A percentile compares a stretch with the other conserved stretches of the same genome.
Evolutionary conservation across 176 grass and related monocot species (phyloP).

Genomic region (Zizania latifolia): DNA sequence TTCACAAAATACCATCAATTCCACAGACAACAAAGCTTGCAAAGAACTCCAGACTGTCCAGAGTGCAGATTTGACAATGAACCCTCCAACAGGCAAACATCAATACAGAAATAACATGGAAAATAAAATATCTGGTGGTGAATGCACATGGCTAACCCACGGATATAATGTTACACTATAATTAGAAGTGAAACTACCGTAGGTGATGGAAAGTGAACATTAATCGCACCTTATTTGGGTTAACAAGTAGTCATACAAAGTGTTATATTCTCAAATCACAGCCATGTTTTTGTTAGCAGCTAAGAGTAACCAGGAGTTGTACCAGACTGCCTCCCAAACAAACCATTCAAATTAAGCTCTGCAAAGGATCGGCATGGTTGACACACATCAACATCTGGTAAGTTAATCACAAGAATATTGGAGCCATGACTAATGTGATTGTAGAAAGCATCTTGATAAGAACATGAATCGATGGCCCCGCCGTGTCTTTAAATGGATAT

Average conservation of each 20-base stretch:
- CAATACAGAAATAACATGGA: background rate
- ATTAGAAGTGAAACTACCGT: background rate
- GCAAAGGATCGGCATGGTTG: background rate
- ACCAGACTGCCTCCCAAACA: slow-evolving; percentile 87
- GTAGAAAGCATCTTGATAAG: slow-evolving; percentile 99
- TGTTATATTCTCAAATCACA: slow-evolving; percentile 74
- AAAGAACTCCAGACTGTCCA: background rate
- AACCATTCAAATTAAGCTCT: slow-evolving; percentile 87
- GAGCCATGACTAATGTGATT: slow-evolving; percentile 95
- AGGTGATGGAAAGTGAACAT: background rate
- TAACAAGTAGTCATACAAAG: slow-evolving; percentile 81
- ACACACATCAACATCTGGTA: background rate
- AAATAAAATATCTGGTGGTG: background rate
- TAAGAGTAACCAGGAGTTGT: slow-evolving; percentile 66
- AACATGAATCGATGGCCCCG: slow-evolving; percentile 87
- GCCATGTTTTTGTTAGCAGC: slow-evolving; percentile 76
- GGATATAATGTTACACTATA: background rate
- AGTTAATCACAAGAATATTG: slow-evolving; percentile 77
- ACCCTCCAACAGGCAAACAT: background rate
- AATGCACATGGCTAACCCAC: background rate
- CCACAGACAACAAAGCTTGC: background rate
- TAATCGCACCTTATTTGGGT: slow-evolving; percentile 67
- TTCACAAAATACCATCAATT: background rate
- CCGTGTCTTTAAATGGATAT: slow-evolving; percentile 96
- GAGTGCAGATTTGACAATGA: background rate